Base-by-base conservation (phyloP, 1,284 basidiomycete genomes). In the Cystobasidiaceae sp. region DNA sequence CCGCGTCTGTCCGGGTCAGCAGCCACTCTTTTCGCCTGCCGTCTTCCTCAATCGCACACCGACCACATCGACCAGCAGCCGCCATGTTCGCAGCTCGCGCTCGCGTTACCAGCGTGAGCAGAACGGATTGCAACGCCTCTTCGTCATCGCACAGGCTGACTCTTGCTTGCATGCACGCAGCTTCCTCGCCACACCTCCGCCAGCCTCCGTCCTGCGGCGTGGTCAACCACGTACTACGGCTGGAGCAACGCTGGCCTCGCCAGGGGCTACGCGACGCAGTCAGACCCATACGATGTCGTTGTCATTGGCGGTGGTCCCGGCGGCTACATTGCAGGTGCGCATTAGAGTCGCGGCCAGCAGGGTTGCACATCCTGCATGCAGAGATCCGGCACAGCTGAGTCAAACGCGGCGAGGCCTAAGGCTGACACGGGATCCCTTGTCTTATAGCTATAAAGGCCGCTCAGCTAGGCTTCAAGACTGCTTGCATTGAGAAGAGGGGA, bases 401-500 rank as follows among this genome's bases (percentile, higher is more conserved):
- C 8, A 25, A 49, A 28, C 6, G 17, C 30, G 6, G 37, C 37
- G 37, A 9, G n/a, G n/a, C n/a, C n/a, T n/a, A n/a, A n/a, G n/a
- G n/a, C n/a, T 39, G 37, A 39, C 11, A 11, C 37, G 37, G 37
- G 89, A 46, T 34, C 9, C 93, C 25, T 67, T 97, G 97, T 78
- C 92, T 97, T 50, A 93, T 93, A 67, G 94, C 94, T 51, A 96
- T 98, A 79, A 98, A 98, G 81, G 90, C 94, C 33, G 91, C 90
- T 41, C 96, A 98, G 78, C 84, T 93, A 48, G 96, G 94, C 69
- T 79, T 94, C 74, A 91, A 88, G 91, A 97, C 93, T n/a, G 93
- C 88, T 37, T 97, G 96, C 77, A 86, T 98, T 69, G 94, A 98
- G 81, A 97, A 96, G 80, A 90, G 93, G 67, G 94, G 93, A 39